Conservation (phyloP, 2,329 filamentous ascomycete species). For the Ophiostoma piceae region DNA sequence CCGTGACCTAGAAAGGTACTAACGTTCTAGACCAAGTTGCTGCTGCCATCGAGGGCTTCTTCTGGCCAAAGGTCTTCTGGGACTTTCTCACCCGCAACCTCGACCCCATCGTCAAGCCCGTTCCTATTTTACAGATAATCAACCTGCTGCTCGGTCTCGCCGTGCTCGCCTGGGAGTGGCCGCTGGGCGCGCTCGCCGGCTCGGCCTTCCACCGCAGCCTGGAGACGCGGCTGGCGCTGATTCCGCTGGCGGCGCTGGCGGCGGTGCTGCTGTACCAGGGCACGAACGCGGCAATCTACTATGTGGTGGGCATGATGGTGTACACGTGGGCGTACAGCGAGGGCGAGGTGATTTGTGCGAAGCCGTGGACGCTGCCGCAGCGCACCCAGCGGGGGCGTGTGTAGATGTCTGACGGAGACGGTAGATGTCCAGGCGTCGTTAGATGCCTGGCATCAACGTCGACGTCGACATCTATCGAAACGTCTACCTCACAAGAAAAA, state of each 20-base stretch:
- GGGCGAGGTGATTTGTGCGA: constrained; percentile 73
- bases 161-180: constrained; percentile 87
- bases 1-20: constrained; percentile 8
- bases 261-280: constrained; percentile 82
- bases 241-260: constrained; percentile 71
- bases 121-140: constrained; percentile 84
- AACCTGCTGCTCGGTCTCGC: constrained; percentile 78
- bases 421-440: too few species aligned
- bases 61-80: constrained; percentile 99
- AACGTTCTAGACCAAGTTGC: constrained; percentile 68
- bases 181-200: constrained; percentile 70
- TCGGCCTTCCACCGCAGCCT: constrained; percentile 78
- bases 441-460: too few species aligned
- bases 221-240: constrained; percentile 73
- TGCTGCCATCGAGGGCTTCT: constrained; percentile 79
- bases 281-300: constrained; percentile 89
- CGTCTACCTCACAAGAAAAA: neutral
- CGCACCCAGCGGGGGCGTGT: constrained; percentile 34
- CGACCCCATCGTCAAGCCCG: constrained; percentile 75
- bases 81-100: constrained; percentile 91
- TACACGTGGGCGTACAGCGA: constrained; percentile 98
- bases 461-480: too few species aligned
- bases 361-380: constrained; percentile 65
- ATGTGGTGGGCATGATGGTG: constrained; percentile 73
- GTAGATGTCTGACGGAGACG: neutral